These are phyloP conservation scores for Bothriochloa decipiens DNA, from an alignment of 176 grass and related monocot species.

Conservation along the genomic window DNA sequence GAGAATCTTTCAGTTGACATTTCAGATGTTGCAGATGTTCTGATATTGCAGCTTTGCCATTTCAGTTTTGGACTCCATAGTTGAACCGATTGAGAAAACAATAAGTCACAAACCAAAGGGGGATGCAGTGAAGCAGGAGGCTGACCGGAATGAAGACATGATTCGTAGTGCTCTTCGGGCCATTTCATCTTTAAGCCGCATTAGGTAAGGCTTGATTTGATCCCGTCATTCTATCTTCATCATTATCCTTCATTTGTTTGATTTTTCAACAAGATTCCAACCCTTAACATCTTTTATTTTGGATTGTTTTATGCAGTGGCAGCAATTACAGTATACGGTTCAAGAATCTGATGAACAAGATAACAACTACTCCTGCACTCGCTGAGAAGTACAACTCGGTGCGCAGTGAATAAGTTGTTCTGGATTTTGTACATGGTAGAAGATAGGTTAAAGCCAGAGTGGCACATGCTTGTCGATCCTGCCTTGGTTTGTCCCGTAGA, in stretches of 20 bases:
- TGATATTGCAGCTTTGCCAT: constrained; percentile 35
- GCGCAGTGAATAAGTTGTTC: constrained; percentile 62
- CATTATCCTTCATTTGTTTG: neutral
- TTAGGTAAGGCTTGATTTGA: constrained; percentile 57
- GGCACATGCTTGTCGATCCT: neutral
- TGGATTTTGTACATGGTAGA: constrained; percentile 48
- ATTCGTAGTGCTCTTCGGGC: constrained; percentile 93
- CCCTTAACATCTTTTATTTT: neutral
- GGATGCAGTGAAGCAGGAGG: constrained; percentile 97
- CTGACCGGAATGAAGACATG: constrained; percentile 98
- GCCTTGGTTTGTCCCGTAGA: neutral
- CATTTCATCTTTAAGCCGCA: constrained; percentile 77
- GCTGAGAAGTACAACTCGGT: constrained; percentile 91
- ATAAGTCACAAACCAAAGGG: constrained; percentile 87
- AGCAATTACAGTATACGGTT: constrained; percentile 88
- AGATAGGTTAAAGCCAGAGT: constrained; percentile 33
- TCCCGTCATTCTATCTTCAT: neutral
- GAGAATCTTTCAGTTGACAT: neutral
- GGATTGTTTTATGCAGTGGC: constrained; percentile 58
- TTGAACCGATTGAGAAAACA: constrained; percentile 91
- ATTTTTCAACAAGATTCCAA: no score
- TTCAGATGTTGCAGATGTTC: neutral
- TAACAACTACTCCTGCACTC: constrained; percentile 57
- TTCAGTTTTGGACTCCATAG: constrained; percentile 91
- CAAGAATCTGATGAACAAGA: constrained; percentile 93